These are phyloP conservation scores for Boletus bicolor DNA, from an alignment of 768 basidiomycete genomes.

Conservation along the genomic window DNA sequence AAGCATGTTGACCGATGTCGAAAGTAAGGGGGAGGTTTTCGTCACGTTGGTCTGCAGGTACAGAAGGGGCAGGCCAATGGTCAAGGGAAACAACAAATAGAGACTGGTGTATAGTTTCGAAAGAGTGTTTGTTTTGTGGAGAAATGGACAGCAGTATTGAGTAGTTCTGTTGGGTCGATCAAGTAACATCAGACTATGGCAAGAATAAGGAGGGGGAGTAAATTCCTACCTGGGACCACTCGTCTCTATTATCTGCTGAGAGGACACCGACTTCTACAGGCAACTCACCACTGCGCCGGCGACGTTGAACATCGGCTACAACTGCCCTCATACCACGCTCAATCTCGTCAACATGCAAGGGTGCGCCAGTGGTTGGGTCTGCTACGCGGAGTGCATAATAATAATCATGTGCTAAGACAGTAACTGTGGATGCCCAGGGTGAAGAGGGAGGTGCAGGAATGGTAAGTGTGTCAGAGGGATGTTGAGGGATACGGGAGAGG, in stretches of 20 bases:
- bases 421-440: conserved; percentile 46
- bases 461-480: conserved; percentile 58
- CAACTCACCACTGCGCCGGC: conserved; percentile 50
- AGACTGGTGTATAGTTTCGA: conserved; percentile 66
- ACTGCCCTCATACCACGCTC: conserved; percentile 45
- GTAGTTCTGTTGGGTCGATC: conserved; percentile 50
- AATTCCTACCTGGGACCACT: conserved; percentile 67
- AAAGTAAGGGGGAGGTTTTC: conserved; percentile 31
- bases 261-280: conserved; percentile 66
- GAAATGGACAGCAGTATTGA: conserved; percentile 65
- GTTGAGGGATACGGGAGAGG: conserved; percentile 69
- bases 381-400: conserved; percentile 73
- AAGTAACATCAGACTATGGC: not conserved
- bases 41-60: conserved; percentile 19
- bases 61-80: conserved; percentile 47
- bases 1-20: conserved; percentile 25
- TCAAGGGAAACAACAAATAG: conserved; percentile 83
- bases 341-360: conserved; percentile 38
- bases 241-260: conserved; percentile 77
- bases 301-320: conserved; percentile 54
- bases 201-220: not conserved
- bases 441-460: conserved; percentile 42
- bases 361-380: conserved; percentile 29
- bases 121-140: conserved; percentile 54
- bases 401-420: conserved; percentile 74